Base-by-base conservation (phyloP, 1,284 basidiomycete genomes). In the Boletus smithii region DNA sequence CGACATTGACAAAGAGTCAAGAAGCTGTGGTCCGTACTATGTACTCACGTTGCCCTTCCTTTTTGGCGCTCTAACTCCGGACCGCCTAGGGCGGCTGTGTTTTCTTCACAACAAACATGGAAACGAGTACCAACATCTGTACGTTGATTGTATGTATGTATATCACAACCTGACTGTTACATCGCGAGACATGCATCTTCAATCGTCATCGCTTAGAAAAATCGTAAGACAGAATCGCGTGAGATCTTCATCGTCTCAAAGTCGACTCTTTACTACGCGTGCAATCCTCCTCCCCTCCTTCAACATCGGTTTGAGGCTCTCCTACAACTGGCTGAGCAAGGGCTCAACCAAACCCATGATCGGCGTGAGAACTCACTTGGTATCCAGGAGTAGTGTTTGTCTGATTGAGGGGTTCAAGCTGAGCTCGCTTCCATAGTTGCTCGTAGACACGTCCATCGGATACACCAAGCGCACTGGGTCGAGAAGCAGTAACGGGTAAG, bases 381-480 rank as follows among this genome's bases (percentile, higher is more conserved):
- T 85, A 85, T 22, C 74, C 81, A 13, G 71, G 71, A 1, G 77
- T 67, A 6, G 77, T 68, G 35, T 77, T 73, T 0, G 62, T 67
- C 47, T 70, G 65, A 60, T 88, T 89, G 42, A 88, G 60, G 1
- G 86, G 85, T 49, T 88, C 85, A 2, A 61, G 62, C 60, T 85
- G 77, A 1, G 73, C 82, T n/a, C 75, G 69, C 22, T 76, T 70
- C 82, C 83, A 88, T 10, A 90, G 60, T 23, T 76, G 73, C 47
- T 89, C 78, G 52, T 90, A 90, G 11, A 83, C 85, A 10, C 74
- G 73, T 1, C 87, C 87, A 58, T 85, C 75, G 46, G 75, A 74
- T 10, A 83, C 76, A 3, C 87, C 87, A 17, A 88, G 63, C 8
- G 81, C 77, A 65, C 83, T 78, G 49, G 48, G 17, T 9, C n/a